phyloP scores from a whole-genome alignment of 129 eudicot genomes.

The Flaveria ramosissima region DNA sequence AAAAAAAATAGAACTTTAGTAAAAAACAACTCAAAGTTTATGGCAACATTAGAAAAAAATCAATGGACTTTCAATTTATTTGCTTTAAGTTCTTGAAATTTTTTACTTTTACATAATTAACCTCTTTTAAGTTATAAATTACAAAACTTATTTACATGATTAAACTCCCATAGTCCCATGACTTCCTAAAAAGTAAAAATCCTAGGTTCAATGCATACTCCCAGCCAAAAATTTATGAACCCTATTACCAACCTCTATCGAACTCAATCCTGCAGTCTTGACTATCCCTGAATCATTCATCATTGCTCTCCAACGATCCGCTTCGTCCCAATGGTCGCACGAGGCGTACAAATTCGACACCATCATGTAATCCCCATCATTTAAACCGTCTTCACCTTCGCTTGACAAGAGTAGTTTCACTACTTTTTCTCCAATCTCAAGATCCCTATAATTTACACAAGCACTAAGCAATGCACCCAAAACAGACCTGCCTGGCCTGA shows the following conservation, averaged over 20 bases:
- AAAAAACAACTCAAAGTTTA: no score
- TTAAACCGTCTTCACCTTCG: conserved; percentile 23
- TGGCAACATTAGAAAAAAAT: no score
- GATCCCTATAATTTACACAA: conserved; percentile 49
- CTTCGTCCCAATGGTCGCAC: conserved; percentile 46
- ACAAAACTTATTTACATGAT: no score
- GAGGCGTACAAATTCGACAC: conserved; percentile 55
- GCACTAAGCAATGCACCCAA: conserved; percentile 63
- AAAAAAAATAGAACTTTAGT: not conserved
- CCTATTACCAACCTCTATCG: conserved; percentile 42
- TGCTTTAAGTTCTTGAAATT: no score
- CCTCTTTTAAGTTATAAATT: not conserved
- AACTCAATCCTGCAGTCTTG: conserved; percentile 53
- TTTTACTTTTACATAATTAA: not conserved
- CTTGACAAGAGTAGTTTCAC: conserved; percentile 33
- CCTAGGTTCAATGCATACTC: conserved; percentile 10
- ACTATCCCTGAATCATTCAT: conserved; percentile 53
- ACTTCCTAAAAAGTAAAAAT: not conserved
- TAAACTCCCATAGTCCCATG: not conserved
- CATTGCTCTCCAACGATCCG: conserved; percentile 51
- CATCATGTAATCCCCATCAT: conserved; percentile 59
- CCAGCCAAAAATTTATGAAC: conserved; percentile 50
- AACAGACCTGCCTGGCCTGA: conserved; percentile 45
- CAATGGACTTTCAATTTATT: no score
- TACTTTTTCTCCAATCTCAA: conserved; percentile 47